Conservation (phyloP, 768 basidiomycete species). For the Boletus reticulatus region DNA sequence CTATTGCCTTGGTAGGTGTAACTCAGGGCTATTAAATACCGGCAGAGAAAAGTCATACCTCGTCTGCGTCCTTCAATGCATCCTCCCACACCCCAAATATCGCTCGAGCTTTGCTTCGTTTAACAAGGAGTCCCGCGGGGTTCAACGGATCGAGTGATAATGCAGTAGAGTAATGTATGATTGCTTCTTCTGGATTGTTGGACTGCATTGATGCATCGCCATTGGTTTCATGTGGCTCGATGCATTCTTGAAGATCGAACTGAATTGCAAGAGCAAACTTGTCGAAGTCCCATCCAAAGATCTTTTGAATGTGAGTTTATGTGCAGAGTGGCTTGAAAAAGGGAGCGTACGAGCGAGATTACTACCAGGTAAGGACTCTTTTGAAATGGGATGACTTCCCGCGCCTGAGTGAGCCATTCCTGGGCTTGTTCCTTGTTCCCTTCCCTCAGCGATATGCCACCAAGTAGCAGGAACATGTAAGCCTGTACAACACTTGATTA, state of each 20-base stretch:
- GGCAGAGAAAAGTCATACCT: background rate
- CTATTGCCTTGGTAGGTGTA: background rate
- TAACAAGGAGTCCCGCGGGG: slow-evolving; percentile 2
- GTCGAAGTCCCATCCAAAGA: slow-evolving; percentile 11
- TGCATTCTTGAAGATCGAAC: background rate
- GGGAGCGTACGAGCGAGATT: background rate
- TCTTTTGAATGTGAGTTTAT: background rate
- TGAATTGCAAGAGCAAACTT: background rate
- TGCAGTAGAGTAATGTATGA: slow-evolving; percentile 6
- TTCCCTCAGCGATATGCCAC: background rate
- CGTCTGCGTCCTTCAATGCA: slow-evolving; percentile 1
- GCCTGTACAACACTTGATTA: too few relatives aligned
- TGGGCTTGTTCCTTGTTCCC: too few relatives aligned
- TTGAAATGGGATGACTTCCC: too few relatives aligned
- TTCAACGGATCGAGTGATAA: slow-evolving; percentile 4
- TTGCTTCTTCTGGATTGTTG: background rate
- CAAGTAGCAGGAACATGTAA: too few relatives aligned
- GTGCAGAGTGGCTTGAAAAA: background rate
- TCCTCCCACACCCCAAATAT: background rate
- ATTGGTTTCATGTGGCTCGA: background rate
- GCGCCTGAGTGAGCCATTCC: too few relatives aligned
- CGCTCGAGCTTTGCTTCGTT: slow-evolving; percentile 6
- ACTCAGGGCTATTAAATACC: background rate
- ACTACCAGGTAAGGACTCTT: too few relatives aligned
- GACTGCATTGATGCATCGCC: background rate